A percentile compares a stretch with the other conserved stretches of the same genome.
phyloP scores from a whole-genome alignment of 1,284 basidiomycete genomes.

The Retiboletus flavoniger region DNA sequence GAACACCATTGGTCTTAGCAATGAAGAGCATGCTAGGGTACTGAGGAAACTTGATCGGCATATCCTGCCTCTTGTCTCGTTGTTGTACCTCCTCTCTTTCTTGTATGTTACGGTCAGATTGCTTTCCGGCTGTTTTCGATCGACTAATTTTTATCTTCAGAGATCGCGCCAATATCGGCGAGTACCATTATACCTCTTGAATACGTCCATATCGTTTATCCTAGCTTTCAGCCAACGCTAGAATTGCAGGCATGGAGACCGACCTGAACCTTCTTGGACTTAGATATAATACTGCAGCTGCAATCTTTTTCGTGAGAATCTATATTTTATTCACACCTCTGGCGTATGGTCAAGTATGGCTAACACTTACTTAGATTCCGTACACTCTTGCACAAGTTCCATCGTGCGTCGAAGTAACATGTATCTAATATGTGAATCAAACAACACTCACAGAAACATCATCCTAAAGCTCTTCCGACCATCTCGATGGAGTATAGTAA shows the following conservation, averaged over 20 bases:
- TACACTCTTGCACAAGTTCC: slow-evolving; percentile 47
- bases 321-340: background rate
- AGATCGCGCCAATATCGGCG: slow-evolving; percentile 37
- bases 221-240: slow-evolving; percentile 26
- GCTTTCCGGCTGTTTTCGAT: background rate
- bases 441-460: slow-evolving; percentile 37
- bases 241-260: slow-evolving; percentile 40
- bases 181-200: background rate
- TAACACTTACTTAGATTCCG: slow-evolving; percentile 34
- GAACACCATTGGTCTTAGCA: slow-evolving; percentile 6
- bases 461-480: slow-evolving; percentile 45
- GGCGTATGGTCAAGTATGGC: background rate
- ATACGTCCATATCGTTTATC: background rate
- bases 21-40: slow-evolving; percentile 33
- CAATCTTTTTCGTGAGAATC: slow-evolving; percentile 45
- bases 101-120: slow-evolving; percentile 37
- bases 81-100: slow-evolving; percentile 58
- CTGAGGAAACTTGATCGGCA: slow-evolving; percentile 50
- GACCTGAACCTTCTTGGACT: slow-evolving; percentile 41
- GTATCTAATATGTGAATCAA: background rate
- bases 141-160: slow-evolving; percentile 14
- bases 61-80: slow-evolving; percentile 48
- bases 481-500: slow-evolving; percentile 43
- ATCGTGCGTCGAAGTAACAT: slow-evolving; percentile 37
- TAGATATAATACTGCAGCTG: slow-evolving; percentile 45